Evolutionary conservation across 1,284 basidiomycete species (phyloP).

Genomic region (Ustilago esculenta): DNA sequence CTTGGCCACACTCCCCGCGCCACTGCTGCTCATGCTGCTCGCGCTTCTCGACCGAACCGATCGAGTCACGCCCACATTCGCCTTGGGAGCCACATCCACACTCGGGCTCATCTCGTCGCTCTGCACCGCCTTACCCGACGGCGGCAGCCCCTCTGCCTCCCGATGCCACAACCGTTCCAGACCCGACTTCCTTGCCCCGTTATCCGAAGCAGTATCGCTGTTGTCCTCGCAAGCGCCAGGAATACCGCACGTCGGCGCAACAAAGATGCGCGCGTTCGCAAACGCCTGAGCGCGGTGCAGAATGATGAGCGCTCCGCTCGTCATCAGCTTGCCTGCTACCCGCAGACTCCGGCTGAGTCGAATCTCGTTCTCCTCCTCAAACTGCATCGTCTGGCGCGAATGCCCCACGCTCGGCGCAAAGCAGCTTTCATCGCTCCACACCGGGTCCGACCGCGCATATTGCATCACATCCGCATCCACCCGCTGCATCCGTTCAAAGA

Average conservation of each 20-base stretch:
- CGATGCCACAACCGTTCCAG: slow-evolving; percentile 44
- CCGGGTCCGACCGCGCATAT: slow-evolving; percentile 50
- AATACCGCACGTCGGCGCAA: slow-evolving; percentile 55
- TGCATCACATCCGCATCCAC: slow-evolving; percentile 56
- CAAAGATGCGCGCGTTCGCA: slow-evolving; percentile 58
- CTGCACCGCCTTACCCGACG: slow-evolving; percentile 24
- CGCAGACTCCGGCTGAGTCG: slow-evolving; percentile 46
- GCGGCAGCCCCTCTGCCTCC: slow-evolving; percentile 22
- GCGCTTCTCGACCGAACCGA: slow-evolving; percentile 19
- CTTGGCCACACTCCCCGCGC: slow-evolving; percentile 28
- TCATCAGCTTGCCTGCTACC: slow-evolving; percentile 58
- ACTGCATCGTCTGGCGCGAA: slow-evolving; percentile 29
- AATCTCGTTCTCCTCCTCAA: slow-evolving; percentile 50
- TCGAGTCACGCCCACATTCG: neutral
- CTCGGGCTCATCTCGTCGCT: slow-evolving; percentile 20
- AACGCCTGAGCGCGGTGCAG: slow-evolving; percentile 58
- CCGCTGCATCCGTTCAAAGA: slow-evolving; percentile 56
- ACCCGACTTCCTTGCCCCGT: slow-evolving; percentile 11
- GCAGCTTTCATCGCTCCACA: slow-evolving; percentile 48
- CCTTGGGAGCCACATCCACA: slow-evolving; percentile 1
- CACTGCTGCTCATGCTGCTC: slow-evolving; percentile 35
- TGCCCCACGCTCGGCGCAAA: slow-evolving; percentile 38
- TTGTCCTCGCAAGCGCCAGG: slow-evolving; percentile 48
- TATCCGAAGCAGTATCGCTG: slow-evolving; percentile 41
- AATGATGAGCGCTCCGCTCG: slow-evolving; percentile 56